Conservation (phyloP, 192 early-diverging fungal species). For the Linnemannia zychae region DNA sequence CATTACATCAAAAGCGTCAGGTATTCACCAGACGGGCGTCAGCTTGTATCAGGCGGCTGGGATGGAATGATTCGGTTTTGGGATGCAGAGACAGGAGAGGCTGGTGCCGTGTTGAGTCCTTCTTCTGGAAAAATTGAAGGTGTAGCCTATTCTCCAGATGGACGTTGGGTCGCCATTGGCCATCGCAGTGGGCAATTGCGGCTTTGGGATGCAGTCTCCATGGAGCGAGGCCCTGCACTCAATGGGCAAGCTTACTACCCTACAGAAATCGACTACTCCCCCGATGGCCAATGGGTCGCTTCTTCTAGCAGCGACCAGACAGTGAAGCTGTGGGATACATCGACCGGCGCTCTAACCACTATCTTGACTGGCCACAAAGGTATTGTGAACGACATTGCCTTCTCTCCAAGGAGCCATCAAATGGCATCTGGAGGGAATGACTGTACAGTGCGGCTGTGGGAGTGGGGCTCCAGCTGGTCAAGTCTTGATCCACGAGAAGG, state of each 20-base stretch:
- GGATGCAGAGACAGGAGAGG: not conserved
- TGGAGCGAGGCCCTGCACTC: not conserved
- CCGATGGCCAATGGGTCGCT: not conserved
- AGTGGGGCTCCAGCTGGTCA: not conserved
- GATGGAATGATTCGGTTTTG: not conserved
- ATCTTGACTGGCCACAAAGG: not conserved
- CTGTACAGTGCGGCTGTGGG: not conserved
- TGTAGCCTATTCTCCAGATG: not conserved
- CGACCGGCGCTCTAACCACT: not conserved
- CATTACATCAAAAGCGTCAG: not conserved
- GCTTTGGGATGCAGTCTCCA: not conserved
- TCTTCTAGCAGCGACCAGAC: not conserved
- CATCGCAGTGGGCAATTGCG: not conserved
- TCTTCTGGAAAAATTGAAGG: not conserved
- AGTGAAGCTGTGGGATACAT: not conserved
- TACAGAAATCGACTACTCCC: not conserved
- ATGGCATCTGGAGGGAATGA: not conserved
- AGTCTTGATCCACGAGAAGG: not conserved
- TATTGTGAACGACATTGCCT: not conserved
- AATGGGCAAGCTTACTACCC: not conserved
- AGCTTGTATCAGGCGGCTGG: not conserved
- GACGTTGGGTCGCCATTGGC: not conserved
- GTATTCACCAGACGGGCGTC: not conserved
- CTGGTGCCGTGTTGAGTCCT: not conserved
- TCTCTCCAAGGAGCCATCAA: not conserved